A percentile compares a stretch with the other conserved stretches of the same genome.
phyloP scores from a whole-genome alignment of 129 eudicot species.

The Pseudognaphalium luteoalbum region DNA sequence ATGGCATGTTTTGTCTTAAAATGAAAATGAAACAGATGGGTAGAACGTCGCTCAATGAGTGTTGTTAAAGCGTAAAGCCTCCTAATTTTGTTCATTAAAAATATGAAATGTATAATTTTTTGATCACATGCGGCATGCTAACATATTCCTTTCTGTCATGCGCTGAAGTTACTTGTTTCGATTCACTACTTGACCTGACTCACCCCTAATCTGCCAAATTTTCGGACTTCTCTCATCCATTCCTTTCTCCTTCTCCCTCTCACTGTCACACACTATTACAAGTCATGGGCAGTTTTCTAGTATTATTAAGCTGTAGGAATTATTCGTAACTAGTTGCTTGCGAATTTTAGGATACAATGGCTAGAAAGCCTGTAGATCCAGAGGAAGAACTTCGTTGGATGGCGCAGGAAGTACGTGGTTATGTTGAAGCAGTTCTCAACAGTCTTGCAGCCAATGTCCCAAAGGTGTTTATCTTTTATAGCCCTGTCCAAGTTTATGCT shows the following conservation, averaged over 20 bases:
- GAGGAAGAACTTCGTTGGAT: slow-evolving; percentile 99
- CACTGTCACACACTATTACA: background rate
- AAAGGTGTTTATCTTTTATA: slow-evolving; percentile 46
- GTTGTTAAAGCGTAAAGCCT: background rate
- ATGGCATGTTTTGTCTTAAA: background rate
- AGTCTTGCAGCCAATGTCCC: slow-evolving; percentile 99
- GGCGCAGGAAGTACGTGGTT: slow-evolving; percentile 99
- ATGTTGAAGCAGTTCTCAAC: slow-evolving; percentile 97
- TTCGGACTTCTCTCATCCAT: background rate
- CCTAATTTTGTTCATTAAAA: background rate
- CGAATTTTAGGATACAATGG: slow-evolving; percentile 77
- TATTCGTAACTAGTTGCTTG: background rate
- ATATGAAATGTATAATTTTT: background rate
- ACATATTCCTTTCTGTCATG: background rate
- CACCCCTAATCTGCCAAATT: background rate
- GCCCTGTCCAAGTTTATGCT: background rate
- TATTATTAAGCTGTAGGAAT: background rate
- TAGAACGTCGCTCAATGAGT: background rate
- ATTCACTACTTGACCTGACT: background rate
- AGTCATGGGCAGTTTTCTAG: background rate
- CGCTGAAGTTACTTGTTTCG: background rate
- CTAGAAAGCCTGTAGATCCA: slow-evolving; percentile 95
- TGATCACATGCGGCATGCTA: background rate
- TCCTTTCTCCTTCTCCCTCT: background rate
- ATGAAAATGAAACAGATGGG: background rate